A percentile compares a stretch with the other conserved stretches of the same genome.
phyloP scores from a whole-genome alignment of 164 flowering plant species.

The Kalanchoe fedtschenkoi region DNA sequence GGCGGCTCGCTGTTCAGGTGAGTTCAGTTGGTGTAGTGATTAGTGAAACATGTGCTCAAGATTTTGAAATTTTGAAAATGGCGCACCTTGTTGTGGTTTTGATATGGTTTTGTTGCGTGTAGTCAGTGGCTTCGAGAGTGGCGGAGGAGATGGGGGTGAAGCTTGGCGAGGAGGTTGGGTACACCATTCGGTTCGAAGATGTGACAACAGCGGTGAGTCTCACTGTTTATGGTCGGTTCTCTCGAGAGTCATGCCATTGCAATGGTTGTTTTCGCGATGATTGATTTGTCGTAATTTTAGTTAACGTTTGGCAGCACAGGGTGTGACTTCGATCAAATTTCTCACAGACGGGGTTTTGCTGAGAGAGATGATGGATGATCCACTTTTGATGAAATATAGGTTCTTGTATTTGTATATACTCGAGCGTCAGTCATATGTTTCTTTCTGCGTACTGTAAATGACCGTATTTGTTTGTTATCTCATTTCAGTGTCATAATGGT shows the following conservation, averaged over 20 bases:
- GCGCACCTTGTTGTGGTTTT: not conserved
- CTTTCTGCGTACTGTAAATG: not conserved
- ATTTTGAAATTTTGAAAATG: not conserved
- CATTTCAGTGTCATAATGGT: constrained; percentile 84
- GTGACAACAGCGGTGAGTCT: constrained; percentile 45
- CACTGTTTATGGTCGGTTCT: not conserved
- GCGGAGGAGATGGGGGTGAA: constrained; percentile 96
- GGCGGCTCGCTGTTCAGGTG: constrained; percentile 92
- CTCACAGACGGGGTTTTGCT: constrained; percentile 93
- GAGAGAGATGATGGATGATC: constrained; percentile 99
- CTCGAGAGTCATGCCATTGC: not conserved
- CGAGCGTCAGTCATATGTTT: not conserved
- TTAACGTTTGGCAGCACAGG: constrained; percentile 38
- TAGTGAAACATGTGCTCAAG: not conserved
- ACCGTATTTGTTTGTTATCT: not conserved
- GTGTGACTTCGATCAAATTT: constrained; percentile 66
- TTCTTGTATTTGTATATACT: constrained; percentile 13
- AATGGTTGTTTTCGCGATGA: too few species aligned
- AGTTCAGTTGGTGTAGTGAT: not conserved
- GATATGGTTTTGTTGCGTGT: not conserved
- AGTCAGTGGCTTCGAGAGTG: constrained; percentile 91
- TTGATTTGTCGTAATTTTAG: not conserved
- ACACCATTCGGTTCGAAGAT: constrained; percentile 91
- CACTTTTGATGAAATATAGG: constrained; percentile 92
- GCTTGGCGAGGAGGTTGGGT: constrained; percentile 97